Evolutionary conservation across 1,284 basidiomycete species (phyloP), one percentile per base, ranked within the genome.

Genomic region (Apiotrichum mycotoxinovorans): DNA sequence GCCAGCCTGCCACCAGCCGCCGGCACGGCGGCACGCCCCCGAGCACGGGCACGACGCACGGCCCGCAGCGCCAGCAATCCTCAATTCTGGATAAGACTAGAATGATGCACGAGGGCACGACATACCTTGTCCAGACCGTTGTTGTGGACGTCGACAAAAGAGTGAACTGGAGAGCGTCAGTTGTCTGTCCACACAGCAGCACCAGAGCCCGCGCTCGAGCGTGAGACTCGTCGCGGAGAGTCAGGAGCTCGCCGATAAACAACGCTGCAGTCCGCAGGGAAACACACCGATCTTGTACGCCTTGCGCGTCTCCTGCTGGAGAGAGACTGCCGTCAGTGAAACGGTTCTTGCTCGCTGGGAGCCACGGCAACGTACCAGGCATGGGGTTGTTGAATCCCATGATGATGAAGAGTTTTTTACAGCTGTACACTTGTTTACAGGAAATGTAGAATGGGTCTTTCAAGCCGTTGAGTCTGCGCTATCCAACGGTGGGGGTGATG

Each of bases 291-390:
- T 80, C 62, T 80, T 80, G 46, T 78, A 72, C 3, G 81, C 82
- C 67, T 83, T 83, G n/a, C 73, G 64, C 61, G 80, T 80, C 62
- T 83, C 82, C 30, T 80, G 75, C n/a, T 76, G 72, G 7, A 83
- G 67, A 15, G 73, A 65, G 9, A 80, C 76, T 66, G 75, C 14
- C 26, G 56, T 58, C 40, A 58, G 60, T 37, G n/a, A n/a, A n/a
- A n/a, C 15, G 15, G 3, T 23, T 22, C 30, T 30, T 30, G 30
- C 30, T 30, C 30, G 30, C 26, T 17, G 33, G 30, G 22, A 12
- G 22, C 25, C 26, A 2, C 22, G 15, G 34, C n/a, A n/a, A 62
- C 75, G 41, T 48, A 76, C 75, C 68, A 35, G 76, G 76, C 42
- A 78, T 52, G 30, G 74, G 73, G 38, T 69, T 71, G 60, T 76